Base-by-base conservation (phyloP, 179 eudicot species). In the Silene noctiflora region DNA sequence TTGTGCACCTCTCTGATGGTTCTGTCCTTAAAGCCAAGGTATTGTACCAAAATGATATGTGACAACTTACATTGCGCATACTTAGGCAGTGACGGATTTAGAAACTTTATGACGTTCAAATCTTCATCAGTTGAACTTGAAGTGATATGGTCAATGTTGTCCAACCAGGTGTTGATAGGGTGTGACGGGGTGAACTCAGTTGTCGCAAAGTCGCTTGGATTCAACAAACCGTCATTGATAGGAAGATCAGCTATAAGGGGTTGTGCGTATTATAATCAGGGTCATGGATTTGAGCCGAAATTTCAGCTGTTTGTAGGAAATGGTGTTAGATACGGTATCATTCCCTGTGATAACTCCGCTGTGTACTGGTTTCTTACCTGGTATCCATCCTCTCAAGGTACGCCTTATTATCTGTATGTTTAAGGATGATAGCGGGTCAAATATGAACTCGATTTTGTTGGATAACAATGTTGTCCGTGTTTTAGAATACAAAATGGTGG, bases 141-240 rank as follows among this genome's bases (percentile, higher is more conserved):
- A 8, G 46, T 39, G 46, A 39, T 7, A 17, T 24, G 62, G 4
- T 62, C 24, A 51, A 72, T 68, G 39, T 55, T 24, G 16, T 35
- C 13, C n/a, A 66, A 64, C 58, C 83, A 86, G 88, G 86, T 79
- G 0, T 22, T 88, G 62, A 74, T 88, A 10, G 89, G 91, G 25
- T 84, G 90, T 59, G 90, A 88, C 71, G 94, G 94, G 31, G 94
- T 90, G 78, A 84, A 84, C 77, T 90, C 94, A 13, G 83, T 80
- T 75, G 90, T 87, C 74, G 81, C 87, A 11, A 84, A 82, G 20
- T 77, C 81, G 80, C 72, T 88, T 24, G 89, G 88, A 6, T 70
- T 86, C 75, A 73, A 83, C 48, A 76, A 79, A 11, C 87, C 87
- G 1, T 71, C 83, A 31, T 55, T 78, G 62, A 61, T 62, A 2